These are phyloP conservation scores for Cunninghamia lanceolata DNA, from an alignment of 75 land plant genomes.

Conservation along the genomic window DNA sequence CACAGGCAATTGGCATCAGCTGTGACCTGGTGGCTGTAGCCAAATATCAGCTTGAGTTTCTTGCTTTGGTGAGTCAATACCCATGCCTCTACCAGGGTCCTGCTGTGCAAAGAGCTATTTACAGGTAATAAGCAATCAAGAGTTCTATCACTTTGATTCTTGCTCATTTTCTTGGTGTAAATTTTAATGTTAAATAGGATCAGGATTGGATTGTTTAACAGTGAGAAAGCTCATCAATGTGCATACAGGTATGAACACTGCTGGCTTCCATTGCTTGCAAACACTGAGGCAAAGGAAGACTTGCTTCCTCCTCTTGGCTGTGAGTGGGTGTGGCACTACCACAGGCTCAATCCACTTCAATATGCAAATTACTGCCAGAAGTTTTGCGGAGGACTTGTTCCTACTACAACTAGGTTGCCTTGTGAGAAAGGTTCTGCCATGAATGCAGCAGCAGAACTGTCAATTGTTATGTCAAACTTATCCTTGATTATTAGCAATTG, in stretches of 20 bases:
- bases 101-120: slow-evolving; percentile 12
- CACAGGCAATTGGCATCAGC: slow-evolving; percentile 44
- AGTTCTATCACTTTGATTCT: not conserved
- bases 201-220: not conserved
- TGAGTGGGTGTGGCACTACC: slow-evolving; percentile 49
- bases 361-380: slow-evolving; percentile 19
- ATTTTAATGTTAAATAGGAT: not conserved
- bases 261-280: slow-evolving; percentile 27
- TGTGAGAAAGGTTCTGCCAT: not conserved
- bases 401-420: not conserved
- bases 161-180: not conserved
- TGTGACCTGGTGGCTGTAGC: slow-evolving; percentile 19
- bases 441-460: slow-evolving; percentile 8
- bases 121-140: slow-evolving; percentile 7
- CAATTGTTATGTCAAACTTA: too few species aligned
- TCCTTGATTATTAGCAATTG: too few species aligned
- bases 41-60: slow-evolving; percentile 18
- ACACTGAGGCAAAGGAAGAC: not conserved
- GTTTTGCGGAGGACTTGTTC: slow-evolving; percentile 15
- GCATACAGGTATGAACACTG: slow-evolving; percentile 23
- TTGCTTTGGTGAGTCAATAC: slow-evolving; percentile 16
- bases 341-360: slow-evolving; percentile 37
- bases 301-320: slow-evolving; percentile 37
- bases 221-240: not conserved
- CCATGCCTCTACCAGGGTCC: slow-evolving; percentile 23